These are phyloP conservation scores for Cicer bijugum DNA, from an alignment of 306 rosid species.

Conservation along the genomic window DNA sequence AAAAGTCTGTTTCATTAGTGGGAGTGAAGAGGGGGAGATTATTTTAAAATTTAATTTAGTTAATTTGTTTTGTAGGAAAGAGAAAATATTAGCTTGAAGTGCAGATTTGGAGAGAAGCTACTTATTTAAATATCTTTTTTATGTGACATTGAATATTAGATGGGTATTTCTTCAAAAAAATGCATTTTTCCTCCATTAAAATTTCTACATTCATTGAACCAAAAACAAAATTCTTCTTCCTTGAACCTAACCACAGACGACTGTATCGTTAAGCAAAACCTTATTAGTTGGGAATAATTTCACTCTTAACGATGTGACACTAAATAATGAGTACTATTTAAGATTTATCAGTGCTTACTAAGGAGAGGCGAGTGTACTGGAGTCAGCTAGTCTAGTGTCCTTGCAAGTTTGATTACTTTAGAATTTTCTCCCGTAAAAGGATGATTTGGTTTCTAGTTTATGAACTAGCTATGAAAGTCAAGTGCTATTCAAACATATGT, in stretches of 20 bases:
- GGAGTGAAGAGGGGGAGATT: not conserved
- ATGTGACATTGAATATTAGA: too few species aligned
- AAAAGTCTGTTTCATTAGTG: not conserved
- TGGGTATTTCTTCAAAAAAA: too few species aligned
- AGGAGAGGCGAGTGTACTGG: conserved; percentile 8
- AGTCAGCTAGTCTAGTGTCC: not conserved
- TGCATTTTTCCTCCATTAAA: too few species aligned
- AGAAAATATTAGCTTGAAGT: not conserved
- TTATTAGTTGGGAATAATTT: not conserved
- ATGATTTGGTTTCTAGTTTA: not conserved
- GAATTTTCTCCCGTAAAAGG: too few species aligned
- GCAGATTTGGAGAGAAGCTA: not conserved
- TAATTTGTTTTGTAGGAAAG: not conserved
- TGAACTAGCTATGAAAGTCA: not conserved
- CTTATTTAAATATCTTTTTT: too few species aligned
- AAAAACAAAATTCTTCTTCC: too few species aligned
- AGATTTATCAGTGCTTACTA: not conserved
- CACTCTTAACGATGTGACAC: not conserved
- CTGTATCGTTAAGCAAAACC: not conserved
- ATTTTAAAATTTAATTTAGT: not conserved
- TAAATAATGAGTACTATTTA: not conserved
- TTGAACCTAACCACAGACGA: too few species aligned
- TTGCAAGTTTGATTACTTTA: not conserved
- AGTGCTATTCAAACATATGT: not conserved
- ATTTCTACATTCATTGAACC: too few species aligned